A percentile compares a stretch with the other conserved stretches of the same genome.
Conservation (phyloP, 163 green algal species). For the Coccomyxa subellipsoidea region DNA sequence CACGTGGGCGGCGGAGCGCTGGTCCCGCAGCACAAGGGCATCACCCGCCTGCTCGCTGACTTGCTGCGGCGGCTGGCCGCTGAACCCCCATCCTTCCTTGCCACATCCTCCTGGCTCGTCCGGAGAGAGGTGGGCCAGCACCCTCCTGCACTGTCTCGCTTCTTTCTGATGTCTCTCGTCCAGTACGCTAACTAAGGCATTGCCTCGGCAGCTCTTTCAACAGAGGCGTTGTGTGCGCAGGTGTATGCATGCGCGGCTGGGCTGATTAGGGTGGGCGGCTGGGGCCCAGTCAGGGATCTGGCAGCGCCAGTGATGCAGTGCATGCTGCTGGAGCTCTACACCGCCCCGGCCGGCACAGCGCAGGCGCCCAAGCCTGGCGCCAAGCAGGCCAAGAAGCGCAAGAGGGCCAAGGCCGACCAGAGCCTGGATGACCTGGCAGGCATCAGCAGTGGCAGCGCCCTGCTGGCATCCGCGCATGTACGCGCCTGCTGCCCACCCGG, state of each 20-base stretch:
- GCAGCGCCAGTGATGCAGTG: background rate
- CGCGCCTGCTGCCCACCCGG: too few species aligned
- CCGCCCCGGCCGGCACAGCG: background rate
- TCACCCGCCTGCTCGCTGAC: slow-evolving; percentile 27
- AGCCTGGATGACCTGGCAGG: background rate
- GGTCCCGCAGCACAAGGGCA: slow-evolving; percentile 19
- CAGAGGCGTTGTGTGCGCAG: background rate
- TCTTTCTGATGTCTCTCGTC: too few species aligned
- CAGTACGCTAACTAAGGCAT: too few species aligned
- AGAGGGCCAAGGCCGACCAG: background rate
- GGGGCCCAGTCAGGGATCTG: background rate
- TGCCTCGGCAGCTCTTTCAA: background rate
- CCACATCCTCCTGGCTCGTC: background rate
- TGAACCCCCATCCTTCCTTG: background rate
- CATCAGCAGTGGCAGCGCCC: background rate
- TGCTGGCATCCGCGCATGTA: background rate
- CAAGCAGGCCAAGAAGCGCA: background rate
- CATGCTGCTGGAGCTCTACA: background rate
- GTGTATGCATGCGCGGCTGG: slow-evolving; percentile 13
- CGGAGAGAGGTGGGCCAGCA: background rate
- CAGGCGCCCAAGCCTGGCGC: background rate
- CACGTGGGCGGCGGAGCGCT: slow-evolving; percentile 12
- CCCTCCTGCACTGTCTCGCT: background rate
- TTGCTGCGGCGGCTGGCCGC: slow-evolving; percentile 20
- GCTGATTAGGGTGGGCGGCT: background rate